Evolutionary conservation across 768 basidiomycete genomes (phyloP), one percentile per base, ranked within the genome.

Genomic region (Mycena kentingensis): DNA sequence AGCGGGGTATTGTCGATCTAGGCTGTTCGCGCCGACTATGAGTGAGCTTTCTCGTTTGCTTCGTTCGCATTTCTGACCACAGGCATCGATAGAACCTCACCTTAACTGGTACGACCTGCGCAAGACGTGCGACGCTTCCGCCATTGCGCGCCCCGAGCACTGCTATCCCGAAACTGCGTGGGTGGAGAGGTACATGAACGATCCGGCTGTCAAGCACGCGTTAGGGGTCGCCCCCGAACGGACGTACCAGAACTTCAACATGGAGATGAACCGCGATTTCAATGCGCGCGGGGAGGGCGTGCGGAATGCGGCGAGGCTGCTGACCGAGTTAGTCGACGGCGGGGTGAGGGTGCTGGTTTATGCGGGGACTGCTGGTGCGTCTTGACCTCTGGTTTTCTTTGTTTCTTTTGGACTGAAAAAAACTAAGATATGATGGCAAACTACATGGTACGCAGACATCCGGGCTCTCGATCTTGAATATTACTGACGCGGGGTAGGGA

Each of bases 61-160:
- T 8, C 12, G 18, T 21, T 44, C 16, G 13, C 5, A 1, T 13
- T 28, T 45, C n/a, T 3, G 2, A 7, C 8, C 25, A n/a, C n/a
- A 36, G 2, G 27, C 35, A 60, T 27, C 0, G 55, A 12, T 46
- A 59, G 57, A 52, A 46, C 47, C 41, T 36, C 50, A 59, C 35
- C 36, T 77, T 37, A 85, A 84, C 67, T 75, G 78, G 41, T 85
- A 82, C 65, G 82, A 84, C 63, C 63, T 73, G 10, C 69, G 77
- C 24, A 61, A 60, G 51, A 70, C 65, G 46, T 84, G 83, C 61
- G 70, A 79, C 60, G 70, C 73, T 44, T 53, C 68, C 21, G 68
- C 70, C 27, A 22, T 42, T 24, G 22, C 41, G 41, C 57, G 57
- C 27, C 57, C 57, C 32, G 73, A 76, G 41, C 49, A 46, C 21